These are phyloP conservation scores for Nicotiana obtusifolia DNA, from an alignment of 257 asterid genomes.

Conservation along the genomic window DNA sequence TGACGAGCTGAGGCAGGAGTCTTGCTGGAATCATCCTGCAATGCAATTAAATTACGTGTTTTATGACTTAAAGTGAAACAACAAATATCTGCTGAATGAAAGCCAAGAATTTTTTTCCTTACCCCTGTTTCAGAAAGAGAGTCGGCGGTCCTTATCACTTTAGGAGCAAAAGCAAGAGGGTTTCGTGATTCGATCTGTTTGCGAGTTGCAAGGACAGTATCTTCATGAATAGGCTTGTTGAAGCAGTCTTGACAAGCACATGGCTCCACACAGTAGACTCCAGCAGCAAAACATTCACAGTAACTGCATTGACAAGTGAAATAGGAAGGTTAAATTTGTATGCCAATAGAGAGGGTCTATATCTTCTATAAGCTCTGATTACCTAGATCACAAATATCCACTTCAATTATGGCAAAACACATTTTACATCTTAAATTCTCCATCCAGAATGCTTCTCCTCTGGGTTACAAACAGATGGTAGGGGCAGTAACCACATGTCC, in stretches of 20 bases:
- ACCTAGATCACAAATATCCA: neutral
- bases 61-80: neutral
- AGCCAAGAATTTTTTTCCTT: slow-evolving; percentile 13
- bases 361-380: neutral
- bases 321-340: neutral
- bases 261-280: slow-evolving; percentile 92
- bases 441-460: neutral
- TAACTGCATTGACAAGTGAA: slow-evolving; percentile 48
- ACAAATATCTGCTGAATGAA: neutral
- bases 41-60: neutral
- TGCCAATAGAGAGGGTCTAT: neutral
- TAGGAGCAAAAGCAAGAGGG: slow-evolving; percentile 98
- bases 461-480: neutral
- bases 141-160: slow-evolving; percentile 65
- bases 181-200: slow-evolving; percentile 92
- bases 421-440: neutral
- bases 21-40: slow-evolving; percentile 70
- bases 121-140: slow-evolving; percentile 51
- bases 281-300: slow-evolving; percentile 99
- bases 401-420: neutral
- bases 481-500: neutral
- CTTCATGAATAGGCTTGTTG: slow-evolving; percentile 95
- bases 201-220: slow-evolving; percentile 89
- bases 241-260: slow-evolving; percentile 92
- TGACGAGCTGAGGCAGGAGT: slow-evolving; percentile 99